Evolutionary conservation across 1,284 basidiomycete species (phyloP).

Genomic region (Rhodotorula sp.): DNA sequence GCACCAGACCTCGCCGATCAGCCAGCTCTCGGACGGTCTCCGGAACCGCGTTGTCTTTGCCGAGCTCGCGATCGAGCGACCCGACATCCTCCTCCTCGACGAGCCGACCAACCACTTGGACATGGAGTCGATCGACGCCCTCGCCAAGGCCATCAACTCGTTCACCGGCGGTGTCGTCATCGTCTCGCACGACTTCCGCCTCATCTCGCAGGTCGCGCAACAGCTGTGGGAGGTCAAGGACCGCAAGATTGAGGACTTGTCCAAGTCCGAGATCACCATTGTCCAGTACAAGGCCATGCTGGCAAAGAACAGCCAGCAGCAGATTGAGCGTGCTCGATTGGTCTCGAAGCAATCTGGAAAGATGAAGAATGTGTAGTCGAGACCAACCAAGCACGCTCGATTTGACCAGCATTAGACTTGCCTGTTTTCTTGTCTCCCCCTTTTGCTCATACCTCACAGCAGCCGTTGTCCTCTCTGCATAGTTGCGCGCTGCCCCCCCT

Average conservation of each 20-base stretch:
- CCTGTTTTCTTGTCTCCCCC: not conserved
- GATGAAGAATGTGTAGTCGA: constrained; percentile 22
- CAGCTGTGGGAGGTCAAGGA: constrained; percentile 98
- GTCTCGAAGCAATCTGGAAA: constrained; percentile 58
- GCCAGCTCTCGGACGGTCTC: constrained; percentile 90
- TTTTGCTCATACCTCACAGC: too few relatives aligned
- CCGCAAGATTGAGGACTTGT: constrained; percentile 88
- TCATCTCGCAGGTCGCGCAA: constrained; percentile 76
- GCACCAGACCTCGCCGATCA: constrained; percentile 92
- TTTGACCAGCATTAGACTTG: too few relatives aligned
- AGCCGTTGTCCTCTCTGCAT: too few relatives aligned
- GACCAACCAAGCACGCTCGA: not conserved
- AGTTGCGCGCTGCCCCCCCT: too few relatives aligned
- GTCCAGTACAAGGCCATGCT: constrained; percentile 53
- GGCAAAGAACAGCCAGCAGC: constrained; percentile 63
- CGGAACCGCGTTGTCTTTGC: constrained; percentile 92
- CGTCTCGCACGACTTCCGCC: constrained; percentile 66
- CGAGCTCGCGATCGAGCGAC: constrained; percentile 61
- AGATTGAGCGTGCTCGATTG: constrained; percentile 87
- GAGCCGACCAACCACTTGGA: constrained; percentile 92
- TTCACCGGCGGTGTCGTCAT: constrained; percentile 97
- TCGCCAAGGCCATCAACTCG: constrained; percentile 91
- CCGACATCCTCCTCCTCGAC: constrained; percentile 52
- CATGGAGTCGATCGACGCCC: constrained; percentile 92
- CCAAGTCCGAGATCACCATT: constrained; percentile 53